Base-by-base conservation (phyloP, 129 eudicot species). In the Arctium minus region DNA sequence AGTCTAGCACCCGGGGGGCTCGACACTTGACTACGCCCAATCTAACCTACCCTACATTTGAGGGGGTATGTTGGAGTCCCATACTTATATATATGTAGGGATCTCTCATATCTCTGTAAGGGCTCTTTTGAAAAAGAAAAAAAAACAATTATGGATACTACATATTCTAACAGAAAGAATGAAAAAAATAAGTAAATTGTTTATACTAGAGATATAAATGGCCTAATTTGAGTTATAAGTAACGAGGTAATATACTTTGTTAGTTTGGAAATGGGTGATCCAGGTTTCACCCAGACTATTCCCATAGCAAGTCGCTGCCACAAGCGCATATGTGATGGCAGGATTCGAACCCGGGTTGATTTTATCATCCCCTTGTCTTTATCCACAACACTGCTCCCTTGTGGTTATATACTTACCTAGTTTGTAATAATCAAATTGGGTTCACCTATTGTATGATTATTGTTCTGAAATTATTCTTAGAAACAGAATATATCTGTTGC, bases 401-500 rank as follows among this genome's bases (percentile, higher is more conserved):
- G 27, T 22, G 27, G 27, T 22, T 22, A 22, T 22, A 0, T 22
- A 22, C 27, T 22, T 22, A 0, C 5, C 85, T 32, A 67, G 70
- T 42, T 69, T 62, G 30, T 72, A 27, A 44, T 30, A 33, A 82
- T 67, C 39, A 76, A 68, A 7, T 15, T 70, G 48, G 64, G 37
- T 78, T 13, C 33, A 73, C 40, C 48, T 79, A 60, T 73, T 53
- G 12, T 84, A 65, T 70, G 5, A 35, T 84, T 82, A 87, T 84
- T 76, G 79, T 72, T 83, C 73, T 80, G 79, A 82, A 82, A 82
- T 81, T 86, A 70, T 87, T 75, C 89, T 82, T 81, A 85, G 77
- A 89, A 74, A 81, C 81, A 78, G 88, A 89, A 80, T 79, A 37
- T 82, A 76, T 85, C 77, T 87, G 75, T 87, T 91, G 91, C 88